Base-by-base conservation (phyloP, 352 stramenopile genomes). In the Globisporangium apiculatum region DNA sequence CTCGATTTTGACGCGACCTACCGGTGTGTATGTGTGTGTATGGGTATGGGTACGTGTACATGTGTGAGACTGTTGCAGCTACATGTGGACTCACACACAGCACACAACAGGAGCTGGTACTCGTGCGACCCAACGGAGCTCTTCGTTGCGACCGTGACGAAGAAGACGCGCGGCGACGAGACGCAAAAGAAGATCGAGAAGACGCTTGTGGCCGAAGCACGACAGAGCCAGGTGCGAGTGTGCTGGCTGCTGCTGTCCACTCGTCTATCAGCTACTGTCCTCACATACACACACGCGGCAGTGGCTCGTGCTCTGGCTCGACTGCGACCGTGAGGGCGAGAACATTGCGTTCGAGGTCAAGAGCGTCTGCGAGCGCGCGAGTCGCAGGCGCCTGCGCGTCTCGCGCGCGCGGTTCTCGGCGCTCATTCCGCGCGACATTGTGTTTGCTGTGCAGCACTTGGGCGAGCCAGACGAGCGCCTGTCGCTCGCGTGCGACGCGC, bases 301-400 rank as follows among this genome's bases (percentile, higher is more conserved):
- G 86, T 94, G 84, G 78, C 83, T 99, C 1, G 79, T 98, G 38
- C 72, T 99, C 38, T 99, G 98, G 98, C 74, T 99, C 24, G 98
- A 99, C 93, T 99, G 97, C 65, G 98, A 99, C 91, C 90, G 96
- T 35, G 98, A 99, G 69, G 97, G 98, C n/a, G 97, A 99, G 69
- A 98, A 98, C 55, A 99, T 99, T 66, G 95, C 90, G 11, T 98
- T 98, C 67, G 97, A 99, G 69, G 89, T 98, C 37, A 96, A 97
- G 45, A 50, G 73, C 38, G 74, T 98, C 7, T 98, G 92, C 56
- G 75, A 86, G 46, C 76, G 71, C 37, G 80, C 71, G 8, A 43
- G 40, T 43, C 96, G 96, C 57, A 58, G 43, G 3, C 68, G 69
- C 7, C 59, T 98, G 12, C 76, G 79, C 35, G 86, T 98, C 1